Evolutionary conservation across 2,329 filamentous ascomycete genomes (phyloP), one percentile per base, ranked within the genome.

Genomic region (Apiospora sp.): DNA sequence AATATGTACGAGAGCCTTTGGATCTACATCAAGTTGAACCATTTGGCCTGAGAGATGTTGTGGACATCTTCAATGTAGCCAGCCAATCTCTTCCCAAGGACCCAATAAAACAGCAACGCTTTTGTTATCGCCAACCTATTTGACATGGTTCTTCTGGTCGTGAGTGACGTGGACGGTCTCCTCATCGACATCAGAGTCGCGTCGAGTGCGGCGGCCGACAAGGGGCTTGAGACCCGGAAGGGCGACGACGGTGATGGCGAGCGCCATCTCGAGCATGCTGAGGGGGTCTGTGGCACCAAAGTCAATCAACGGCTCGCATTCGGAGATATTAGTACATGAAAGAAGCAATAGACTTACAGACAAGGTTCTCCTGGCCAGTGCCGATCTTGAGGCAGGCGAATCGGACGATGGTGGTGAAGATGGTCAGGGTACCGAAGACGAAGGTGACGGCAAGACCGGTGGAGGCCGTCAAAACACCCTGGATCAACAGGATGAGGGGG

Each of bases 401-500:
- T 48, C 78, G 78, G 10, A 79, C 73, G 12, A 79, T 49, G 4
- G 76, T 77, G 27, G 76, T 77, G 49, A 77, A 71, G 27, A 78
- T 76, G 16, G 78, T 78, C 22, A 78, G 44, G 49, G 76, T 74
- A 74, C 78, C 78, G 69, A 79, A 74, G 16, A 73, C 70, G 34
- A 79, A 79, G 4, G 77, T 75, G 46, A 78, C 44, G 30, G 71
- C 73, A n/a, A 79, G 73, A 1, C 76, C 74, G 48, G 75, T 76
- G 61, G 78, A 78, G 1, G 72, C 46, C 6, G 73, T 70, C 7
- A 75, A 74, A 30, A 78, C 71, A 37, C 76, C 77, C 19, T 80
- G 80, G 4, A 77, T 67, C 70, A 82, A 74, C 46, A 82, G 73
- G 34, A 78, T 76, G 16, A 81, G 74, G 2, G 80, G 81, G 0